These are phyloP conservation scores for Termitomyces titanicus DNA, from an alignment of 768 basidiomycete species.

Conservation along the genomic window DNA sequence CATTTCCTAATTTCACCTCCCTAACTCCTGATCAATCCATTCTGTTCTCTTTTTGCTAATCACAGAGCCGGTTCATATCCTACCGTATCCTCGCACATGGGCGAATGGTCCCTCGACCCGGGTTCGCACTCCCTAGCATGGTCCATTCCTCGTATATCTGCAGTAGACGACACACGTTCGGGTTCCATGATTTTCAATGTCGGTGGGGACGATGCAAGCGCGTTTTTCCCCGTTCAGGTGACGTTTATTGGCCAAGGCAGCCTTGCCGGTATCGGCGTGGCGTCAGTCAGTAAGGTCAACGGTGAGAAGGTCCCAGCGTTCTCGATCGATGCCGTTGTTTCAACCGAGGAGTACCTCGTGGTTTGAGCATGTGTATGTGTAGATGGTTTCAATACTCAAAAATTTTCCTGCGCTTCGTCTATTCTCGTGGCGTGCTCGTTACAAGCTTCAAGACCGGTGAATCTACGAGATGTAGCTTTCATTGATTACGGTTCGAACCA, in stretches of 20 bases:
- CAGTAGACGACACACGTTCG: conserved; percentile 55
- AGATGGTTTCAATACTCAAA: background rate
- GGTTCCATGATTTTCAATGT: conserved; percentile 92
- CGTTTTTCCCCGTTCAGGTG: conserved; percentile 92
- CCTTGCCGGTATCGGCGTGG: conserved; percentile 72
- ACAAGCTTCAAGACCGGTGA: no score
- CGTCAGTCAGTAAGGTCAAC: conserved; percentile 49
- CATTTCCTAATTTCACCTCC: background rate
- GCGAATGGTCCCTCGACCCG: conserved; percentile 81
- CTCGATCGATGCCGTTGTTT: conserved; percentile 55
- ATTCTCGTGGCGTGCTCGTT: no score
- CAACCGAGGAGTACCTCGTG: conserved; percentile 54
- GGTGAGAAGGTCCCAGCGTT: conserved; percentile 37
- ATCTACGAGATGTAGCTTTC: no score
- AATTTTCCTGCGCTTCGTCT: no score
- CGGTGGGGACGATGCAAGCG: conserved; percentile 74
- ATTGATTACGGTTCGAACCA: no score
- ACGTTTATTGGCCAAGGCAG: conserved; percentile 79
- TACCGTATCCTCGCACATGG: conserved; percentile 70
- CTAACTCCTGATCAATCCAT: background rate
- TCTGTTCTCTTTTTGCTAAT: background rate
- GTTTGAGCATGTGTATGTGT: conserved; percentile 28
- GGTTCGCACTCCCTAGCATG: conserved; percentile 82
- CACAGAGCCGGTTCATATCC: conserved; percentile 78
- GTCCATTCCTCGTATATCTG: conserved; percentile 68